Conservation (phyloP, 2,329 filamentous ascomycete species). For the Xylariaceae sp. region DNA sequence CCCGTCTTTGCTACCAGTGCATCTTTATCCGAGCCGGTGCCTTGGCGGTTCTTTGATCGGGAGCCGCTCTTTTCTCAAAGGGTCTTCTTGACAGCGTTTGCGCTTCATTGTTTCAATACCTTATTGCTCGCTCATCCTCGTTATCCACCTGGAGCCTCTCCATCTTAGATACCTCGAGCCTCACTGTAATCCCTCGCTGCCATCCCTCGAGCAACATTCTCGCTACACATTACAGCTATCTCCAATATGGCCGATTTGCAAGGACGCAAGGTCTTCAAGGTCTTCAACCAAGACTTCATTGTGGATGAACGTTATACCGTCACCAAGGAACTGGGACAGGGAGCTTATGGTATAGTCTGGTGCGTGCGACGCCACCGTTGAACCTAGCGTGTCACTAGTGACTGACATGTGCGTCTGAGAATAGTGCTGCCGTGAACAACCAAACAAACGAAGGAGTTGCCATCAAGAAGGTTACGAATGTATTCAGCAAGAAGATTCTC, state of each 20-base stretch:
- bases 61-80: neutral
- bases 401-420: slow-evolving; percentile 12
- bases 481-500: slow-evolving; percentile 99
- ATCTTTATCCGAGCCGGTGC: slow-evolving; percentile 2
- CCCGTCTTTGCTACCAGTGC: slow-evolving; percentile 4
- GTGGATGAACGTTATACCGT: slow-evolving; percentile 98
- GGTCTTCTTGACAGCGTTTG: slow-evolving; percentile 1
- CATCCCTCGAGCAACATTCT: neutral
- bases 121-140: slow-evolving; percentile 5
- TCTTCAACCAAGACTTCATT: slow-evolving; percentile 99
- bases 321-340: slow-evolving; percentile 97
- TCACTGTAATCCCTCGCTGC: neutral
- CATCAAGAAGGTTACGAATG: slow-evolving; percentile 99
- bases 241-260: slow-evolving; percentile 33
- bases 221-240: neutral
- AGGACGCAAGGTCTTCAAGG: slow-evolving; percentile 83
- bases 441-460: slow-evolving; percentile 90
- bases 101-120: neutral
- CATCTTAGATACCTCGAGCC: neutral
- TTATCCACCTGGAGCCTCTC: neutral
- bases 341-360: slow-evolving; percentile 98
- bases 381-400: neutral
- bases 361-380: slow-evolving; percentile 43
- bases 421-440: slow-evolving; percentile 86
- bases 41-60: slow-evolving; percentile 1